Base-by-base conservation (phyloP, 108 stramenopile species). In the Pinguiococcus pyrenoidosus region DNA sequence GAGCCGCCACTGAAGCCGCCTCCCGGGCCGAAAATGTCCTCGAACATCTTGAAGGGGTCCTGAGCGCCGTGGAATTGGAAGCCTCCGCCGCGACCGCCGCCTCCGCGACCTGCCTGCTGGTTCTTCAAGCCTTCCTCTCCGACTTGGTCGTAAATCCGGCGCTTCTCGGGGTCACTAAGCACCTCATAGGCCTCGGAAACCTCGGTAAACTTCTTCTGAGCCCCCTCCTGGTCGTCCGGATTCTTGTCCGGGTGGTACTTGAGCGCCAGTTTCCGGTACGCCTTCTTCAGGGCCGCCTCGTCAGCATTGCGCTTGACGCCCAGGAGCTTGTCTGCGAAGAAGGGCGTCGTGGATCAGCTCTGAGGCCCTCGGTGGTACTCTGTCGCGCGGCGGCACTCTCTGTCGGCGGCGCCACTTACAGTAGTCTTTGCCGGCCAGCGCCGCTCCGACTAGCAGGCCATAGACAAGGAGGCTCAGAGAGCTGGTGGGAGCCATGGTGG, bases 111-210 rank as follows among this genome's bases (percentile, higher is more conserved):
- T 40, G 17, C 39, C 17, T 40, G 39, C 2, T 14, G 18, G 39
- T 40, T 40, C 39, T 57, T 57, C 46, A 57, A 10, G 26, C 66
- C 66, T 44, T 67, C 61, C 29, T 67, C 60, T 0, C 66, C 66
- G 28, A 52, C 56, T 25, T 37, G 23, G 37, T 67, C 66, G 36
- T 67, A 67, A 32, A 64, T 48, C 22, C 51, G 30, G 28, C 61
- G 46, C 49, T 67, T 67, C 23, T 67, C 52, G 29, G 18, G 44
- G 28, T 67, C 66, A 40, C 39, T 38, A 2, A 64, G 53, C n/a
- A 67, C 66, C 37, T 59, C 66, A 37, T 63, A 67, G 21, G 66
- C 66, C 41, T 67, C 66, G 50, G 63, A 57, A 13, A 67, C 49
- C 9, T 56, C 14, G 32, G 64, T 62, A 57, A 67, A 67, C 40